Evolutionary conservation across 768 basidiomycete genomes (phyloP).

Genomic region (Hirschioporus abietinus): DNA sequence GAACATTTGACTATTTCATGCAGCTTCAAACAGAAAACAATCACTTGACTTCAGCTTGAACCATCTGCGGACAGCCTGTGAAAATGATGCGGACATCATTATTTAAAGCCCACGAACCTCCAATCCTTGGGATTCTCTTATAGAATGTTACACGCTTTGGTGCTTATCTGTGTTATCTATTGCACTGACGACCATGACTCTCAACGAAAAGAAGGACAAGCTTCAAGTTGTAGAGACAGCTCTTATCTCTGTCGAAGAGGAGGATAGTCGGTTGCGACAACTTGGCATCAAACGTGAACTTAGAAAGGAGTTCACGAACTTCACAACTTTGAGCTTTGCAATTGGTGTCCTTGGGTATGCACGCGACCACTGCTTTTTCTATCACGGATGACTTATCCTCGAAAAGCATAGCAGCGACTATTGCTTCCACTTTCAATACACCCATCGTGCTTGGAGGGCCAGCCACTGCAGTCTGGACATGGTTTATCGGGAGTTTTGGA

Average conservation of each 20-base stretch:
- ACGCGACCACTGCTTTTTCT: neutral
- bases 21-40: too few relatives aligned
- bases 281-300: conserved; percentile 6
- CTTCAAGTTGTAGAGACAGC: neutral
- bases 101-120: neutral
- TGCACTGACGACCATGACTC: neutral
- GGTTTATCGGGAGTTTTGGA: conserved; percentile 26
- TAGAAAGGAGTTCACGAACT: conserved; percentile 7
- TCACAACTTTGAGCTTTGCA: conserved; percentile 1
- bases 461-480: conserved; percentile 33
- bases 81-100: neutral
- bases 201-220: neutral
- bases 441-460: conserved; percentile 32
- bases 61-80: neutral
- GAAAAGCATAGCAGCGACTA: conserved; percentile 13
- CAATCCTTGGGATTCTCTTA: neutral
- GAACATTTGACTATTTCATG: too few relatives aligned
- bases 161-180: neutral
- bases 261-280: conserved; percentile 1
- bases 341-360: conserved; percentile 3
- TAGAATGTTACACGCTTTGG: neutral
- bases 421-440: conserved; percentile 35
- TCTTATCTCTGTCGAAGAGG: neutral
- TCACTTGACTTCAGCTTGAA: too few relatives aligned
- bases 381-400: neutral